A percentile compares a stretch with the other conserved stretches of the same genome.
Evolutionary conservation across 2,329 filamentous ascomycete species (phyloP).

Genomic region (Cadophora sp.): DNA sequence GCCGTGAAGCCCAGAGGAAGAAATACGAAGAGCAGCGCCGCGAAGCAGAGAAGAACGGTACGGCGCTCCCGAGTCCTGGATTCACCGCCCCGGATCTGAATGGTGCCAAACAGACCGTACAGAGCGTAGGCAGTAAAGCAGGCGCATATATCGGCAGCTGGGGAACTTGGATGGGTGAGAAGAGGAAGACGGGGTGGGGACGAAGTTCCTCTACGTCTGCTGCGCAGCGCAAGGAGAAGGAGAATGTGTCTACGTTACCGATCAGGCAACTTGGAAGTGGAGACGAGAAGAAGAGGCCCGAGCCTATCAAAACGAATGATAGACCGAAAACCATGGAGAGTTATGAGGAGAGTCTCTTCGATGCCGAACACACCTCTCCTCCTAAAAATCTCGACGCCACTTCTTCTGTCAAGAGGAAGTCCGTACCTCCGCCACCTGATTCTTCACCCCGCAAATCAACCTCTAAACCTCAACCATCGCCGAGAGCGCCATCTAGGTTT

Average conservation of each 20-base stretch:
- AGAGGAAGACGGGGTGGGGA: constrained; percentile 60
- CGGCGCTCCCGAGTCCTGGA: constrained; percentile 28
- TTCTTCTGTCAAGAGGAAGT: neutral
- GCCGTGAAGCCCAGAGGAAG: constrained; percentile 75
- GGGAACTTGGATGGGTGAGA: constrained; percentile 77
- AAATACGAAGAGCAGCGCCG: constrained; percentile 61
- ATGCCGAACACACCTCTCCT: constrained; percentile 37
- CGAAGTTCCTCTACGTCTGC: constrained; percentile 24
- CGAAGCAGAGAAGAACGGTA: constrained; percentile 37
- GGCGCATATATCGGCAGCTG: constrained; percentile 72
- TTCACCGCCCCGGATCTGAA: constrained; percentile 45
- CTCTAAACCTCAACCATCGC: constrained; percentile 12
- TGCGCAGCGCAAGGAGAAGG: constrained; percentile 32
- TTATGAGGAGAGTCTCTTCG: constrained; percentile 43
- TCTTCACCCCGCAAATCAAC: neutral
- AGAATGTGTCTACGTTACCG: constrained; percentile 23
- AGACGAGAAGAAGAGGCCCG: constrained; percentile 25
- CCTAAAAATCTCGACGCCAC: neutral
- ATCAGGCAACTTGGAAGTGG: neutral
- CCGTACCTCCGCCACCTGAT: neutral
- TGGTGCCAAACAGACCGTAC: constrained; percentile 54
- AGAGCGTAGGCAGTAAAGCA: constrained; percentile 61
- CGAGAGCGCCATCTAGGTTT: constrained; percentile 22
- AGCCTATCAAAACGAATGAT: constrained; percentile 31
- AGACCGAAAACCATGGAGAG: constrained; percentile 40